phyloP scores from a whole-genome alignment of 1,284 basidiomycete species.

The Sanghuangporus baumii region DNA sequence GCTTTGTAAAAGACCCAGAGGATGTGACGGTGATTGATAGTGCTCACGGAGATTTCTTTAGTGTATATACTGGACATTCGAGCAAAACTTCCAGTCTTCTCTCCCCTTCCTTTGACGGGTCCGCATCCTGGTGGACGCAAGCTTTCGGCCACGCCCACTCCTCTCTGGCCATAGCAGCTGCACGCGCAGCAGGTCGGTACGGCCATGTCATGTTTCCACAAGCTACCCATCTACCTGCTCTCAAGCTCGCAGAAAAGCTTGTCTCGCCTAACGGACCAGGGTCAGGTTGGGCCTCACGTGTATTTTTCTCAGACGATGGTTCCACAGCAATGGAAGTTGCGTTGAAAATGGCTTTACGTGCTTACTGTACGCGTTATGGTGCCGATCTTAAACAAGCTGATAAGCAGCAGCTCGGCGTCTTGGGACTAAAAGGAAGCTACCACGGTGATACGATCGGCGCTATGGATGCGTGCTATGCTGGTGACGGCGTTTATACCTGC shows the following conservation, averaged over 20 bases:
- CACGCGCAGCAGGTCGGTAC: constrained; percentile 86
- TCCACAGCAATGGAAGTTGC: constrained; percentile 96
- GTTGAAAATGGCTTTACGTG: constrained; percentile 92
- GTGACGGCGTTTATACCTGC: constrained; percentile 85
- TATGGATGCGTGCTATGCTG: constrained; percentile 87
- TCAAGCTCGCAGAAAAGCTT: constrained; percentile 67
- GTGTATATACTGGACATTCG: constrained; percentile 43
- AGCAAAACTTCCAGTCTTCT: constrained; percentile 36
- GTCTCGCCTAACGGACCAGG: constrained; percentile 70
- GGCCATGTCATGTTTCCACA: constrained; percentile 97
- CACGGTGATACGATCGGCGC: constrained; percentile 98
- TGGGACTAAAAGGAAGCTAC: constrained; percentile 92
- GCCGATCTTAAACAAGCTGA: constrained; percentile 29
- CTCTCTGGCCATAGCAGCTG: constrained; percentile 79
- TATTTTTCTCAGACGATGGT: constrained; percentile 93
- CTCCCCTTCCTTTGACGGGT: constrained; percentile 79
- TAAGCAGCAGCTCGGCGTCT: constrained; percentile 67
- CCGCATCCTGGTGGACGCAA: constrained; percentile 99
- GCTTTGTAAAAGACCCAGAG: constrained; percentile 55
- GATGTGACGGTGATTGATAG: constrained; percentile 92
- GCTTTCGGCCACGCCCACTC: constrained; percentile 82
- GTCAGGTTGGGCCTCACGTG: constrained; percentile 84
- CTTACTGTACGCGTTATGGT: constrained; percentile 49
- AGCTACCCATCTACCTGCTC: constrained; percentile 81
- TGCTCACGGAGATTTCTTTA: constrained; percentile 84